phyloP scores from a whole-genome alignment of 2,329 filamentous ascomycete species.

The Colletotrichum sp. region DNA sequence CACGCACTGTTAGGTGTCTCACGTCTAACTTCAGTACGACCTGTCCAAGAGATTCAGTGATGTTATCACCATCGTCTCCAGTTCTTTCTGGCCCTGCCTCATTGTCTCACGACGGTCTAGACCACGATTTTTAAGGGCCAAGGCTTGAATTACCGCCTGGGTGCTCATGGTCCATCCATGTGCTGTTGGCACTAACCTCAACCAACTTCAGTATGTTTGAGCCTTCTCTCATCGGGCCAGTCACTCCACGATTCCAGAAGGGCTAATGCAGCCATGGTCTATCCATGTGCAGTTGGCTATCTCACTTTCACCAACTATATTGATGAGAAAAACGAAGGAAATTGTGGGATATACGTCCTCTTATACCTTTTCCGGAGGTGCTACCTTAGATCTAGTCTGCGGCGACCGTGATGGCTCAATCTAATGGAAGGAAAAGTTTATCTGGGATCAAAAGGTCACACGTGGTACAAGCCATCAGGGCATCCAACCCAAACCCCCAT shows the following conservation, averaged over 20 bases:
- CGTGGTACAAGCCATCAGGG: background rate
- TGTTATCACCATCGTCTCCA: background rate
- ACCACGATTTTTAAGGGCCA: background rate
- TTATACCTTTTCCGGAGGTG: background rate
- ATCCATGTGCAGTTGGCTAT: background rate
- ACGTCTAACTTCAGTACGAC: background rate
- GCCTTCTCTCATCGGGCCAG: background rate
- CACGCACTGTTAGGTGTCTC: background rate
- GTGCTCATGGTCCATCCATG: background rate
- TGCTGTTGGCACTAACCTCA: background rate
- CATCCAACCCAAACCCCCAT: fast-evolving
- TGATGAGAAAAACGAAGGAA: background rate
- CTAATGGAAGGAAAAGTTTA: background rate
- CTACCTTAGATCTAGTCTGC: background rate
- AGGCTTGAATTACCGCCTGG: background rate
- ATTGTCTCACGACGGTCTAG: background rate
- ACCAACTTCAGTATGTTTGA: background rate
- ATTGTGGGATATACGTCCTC: fast-evolving
- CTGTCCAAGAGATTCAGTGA: background rate
- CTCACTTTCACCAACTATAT: background rate
- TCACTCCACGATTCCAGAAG: background rate
- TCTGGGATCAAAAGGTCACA: background rate
- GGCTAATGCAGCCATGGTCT: background rate
- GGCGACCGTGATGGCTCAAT: background rate
- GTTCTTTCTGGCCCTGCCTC: background rate